Evolutionary conservation across 2,329 filamentous ascomycete species (phyloP).

Genomic region (Aschersonia sp.): DNA sequence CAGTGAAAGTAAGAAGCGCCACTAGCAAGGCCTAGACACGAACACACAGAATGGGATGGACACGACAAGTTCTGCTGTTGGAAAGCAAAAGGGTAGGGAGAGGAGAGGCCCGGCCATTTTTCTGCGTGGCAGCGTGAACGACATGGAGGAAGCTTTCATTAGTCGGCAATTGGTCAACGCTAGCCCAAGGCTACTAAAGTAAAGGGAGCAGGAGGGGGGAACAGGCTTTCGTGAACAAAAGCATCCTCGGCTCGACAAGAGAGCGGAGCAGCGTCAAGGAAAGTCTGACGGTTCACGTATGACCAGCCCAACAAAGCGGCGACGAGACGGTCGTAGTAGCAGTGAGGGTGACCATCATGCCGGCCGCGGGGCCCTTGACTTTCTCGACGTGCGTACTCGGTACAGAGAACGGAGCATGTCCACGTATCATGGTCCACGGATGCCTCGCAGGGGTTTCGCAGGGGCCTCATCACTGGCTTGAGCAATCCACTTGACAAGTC

Average conservation of each 20-base stretch:
- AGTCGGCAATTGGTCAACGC: neutral
- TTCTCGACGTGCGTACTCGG: no score
- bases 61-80: no score
- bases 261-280: neutral
- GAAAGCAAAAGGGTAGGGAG: neutral
- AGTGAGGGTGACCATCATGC: neutral
- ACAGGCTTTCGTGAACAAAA: neutral
- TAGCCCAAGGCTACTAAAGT: neutral
- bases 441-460: neutral
- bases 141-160: neutral
- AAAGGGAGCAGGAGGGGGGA: no score
- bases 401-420: no score
- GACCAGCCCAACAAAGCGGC: neutral
- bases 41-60: no score
- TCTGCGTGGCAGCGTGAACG: no score
- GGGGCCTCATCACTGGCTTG: neutral
- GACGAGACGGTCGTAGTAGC: neutral
- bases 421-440: neutral
- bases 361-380: neutral
- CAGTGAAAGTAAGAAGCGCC: neutral
- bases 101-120: neutral
- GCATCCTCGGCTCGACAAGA: neutral
- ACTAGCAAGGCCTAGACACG: neutral
- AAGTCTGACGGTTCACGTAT: no score
- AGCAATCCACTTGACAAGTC: neutral